Base-by-base conservation (phyloP, 257 asterid genomes). In the Schizonepeta tenuifolia region DNA sequence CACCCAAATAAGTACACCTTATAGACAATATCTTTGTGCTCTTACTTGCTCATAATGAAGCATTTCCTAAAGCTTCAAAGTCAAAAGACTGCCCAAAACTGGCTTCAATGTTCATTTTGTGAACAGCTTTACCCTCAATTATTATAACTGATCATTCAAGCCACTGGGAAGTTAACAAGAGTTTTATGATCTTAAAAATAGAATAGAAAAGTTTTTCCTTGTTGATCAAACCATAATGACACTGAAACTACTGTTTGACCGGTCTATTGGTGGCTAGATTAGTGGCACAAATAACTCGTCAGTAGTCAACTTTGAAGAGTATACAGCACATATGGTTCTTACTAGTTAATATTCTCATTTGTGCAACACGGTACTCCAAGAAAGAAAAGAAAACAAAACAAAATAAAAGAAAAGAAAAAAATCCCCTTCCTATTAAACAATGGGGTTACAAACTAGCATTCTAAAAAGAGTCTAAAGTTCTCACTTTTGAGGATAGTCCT, bases 401-500 rank as follows among this genome's bases (percentile, higher is more conserved):
- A 40, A 20, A 13, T 2, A 12, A 17, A 8, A 18, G 9, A 12
- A 17, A 8, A 18, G 9, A 46, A 8, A 28, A 22, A 33, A 18
- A n/a, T 11, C 49, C 56, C 11, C 49, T 35, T 36, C 38, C 63
- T 28, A 17, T 51, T 12, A 12, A 65, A 26, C 7, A 56, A 69
- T 20, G 61, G 17, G 55, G 18, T 11, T 33, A 22, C 46, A 46
- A 38, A 55, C 46, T 49, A 33, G 43, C 24, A 3, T 17, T 17
- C 21, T 4, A 21, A 51, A 40, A 47, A 58, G 6, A 58, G 53
- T 46, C 72, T 61, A 38, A 17, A 50, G 41, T 81, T 79, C 97
- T 95, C 85, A 95, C 98, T 92, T 89, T 76, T 92, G 96, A 75
- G 99, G 99, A 78, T 93, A 90, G 87, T 95, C 99, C 85, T 92